phyloP scores from a whole-genome alignment of 108 stramenopile species.

The Bacterosira constricta region DNA sequence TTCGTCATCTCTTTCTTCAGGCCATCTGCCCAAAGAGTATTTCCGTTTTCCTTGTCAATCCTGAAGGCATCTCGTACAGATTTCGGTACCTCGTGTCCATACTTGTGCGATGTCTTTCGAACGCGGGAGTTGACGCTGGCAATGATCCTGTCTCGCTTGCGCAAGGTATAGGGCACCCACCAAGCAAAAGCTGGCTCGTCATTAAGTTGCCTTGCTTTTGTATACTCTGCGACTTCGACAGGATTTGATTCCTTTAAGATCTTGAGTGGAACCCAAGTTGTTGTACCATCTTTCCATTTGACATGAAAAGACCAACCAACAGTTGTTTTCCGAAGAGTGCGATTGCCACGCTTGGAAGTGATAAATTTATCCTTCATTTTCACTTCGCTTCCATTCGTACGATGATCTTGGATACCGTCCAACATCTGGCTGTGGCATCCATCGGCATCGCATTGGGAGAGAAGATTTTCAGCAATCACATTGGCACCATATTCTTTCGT shows the following conservation, averaged over 20 bases:
- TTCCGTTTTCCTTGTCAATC: too few species aligned
- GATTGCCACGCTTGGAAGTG: neutral
- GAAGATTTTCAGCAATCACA: constrained; percentile 59
- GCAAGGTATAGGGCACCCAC: too few species aligned
- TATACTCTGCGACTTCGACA: constrained; percentile 64
- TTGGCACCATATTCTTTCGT: constrained; percentile 53
- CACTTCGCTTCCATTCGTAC: constrained; percentile 4
- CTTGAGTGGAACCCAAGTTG: too few species aligned
- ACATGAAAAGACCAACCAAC: too few species aligned
- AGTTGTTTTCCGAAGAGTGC: constrained; percentile 34
- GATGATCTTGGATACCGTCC: constrained; percentile 16
- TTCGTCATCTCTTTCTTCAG: too few species aligned
- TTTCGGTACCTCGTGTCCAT: too few species aligned
- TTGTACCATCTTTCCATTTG: constrained; percentile 50
- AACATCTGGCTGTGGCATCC: constrained; percentile 26
- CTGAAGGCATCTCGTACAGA: too few species aligned
- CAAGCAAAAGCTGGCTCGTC: too few species aligned
- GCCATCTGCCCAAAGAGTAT: too few species aligned
- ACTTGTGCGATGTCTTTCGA: too few species aligned
- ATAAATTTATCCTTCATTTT: constrained; percentile 2
- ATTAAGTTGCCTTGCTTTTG: constrained; percentile 16
- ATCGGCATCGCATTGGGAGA: constrained; percentile 35
- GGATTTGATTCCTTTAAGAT: constrained; percentile 66
- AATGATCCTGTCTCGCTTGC: too few species aligned
- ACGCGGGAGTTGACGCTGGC: constrained; percentile 9